Evolutionary conservation across 306 rosid genomes (phyloP), one percentile per base, ranked within the genome.

Genomic region (Elaeagnus macrophylla): DNA sequence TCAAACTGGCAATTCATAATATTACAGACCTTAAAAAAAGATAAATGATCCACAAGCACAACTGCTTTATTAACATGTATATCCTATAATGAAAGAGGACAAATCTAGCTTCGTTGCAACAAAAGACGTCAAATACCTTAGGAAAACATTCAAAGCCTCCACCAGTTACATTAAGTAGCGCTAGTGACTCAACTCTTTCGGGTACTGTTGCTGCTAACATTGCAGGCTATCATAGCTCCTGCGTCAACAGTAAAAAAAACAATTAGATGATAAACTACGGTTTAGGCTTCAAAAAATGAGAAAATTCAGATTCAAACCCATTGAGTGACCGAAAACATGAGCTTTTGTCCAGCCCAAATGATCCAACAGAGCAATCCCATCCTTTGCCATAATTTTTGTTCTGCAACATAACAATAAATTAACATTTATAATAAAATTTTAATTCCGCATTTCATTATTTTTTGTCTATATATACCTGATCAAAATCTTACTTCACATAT

Each of bases 181-280:
- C 95, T 82, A 93, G 70, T 8, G 99, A 93, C 62, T 76, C 73
- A 42, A 84, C 67, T 72, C 94, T 84, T 59, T 75, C 74, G 12
- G 96, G 99, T 49, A 74, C 94, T 79, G 82, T 77, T 42, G 99
- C 95, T 40, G 95, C 99, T 66, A 93, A 58, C 65, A n/a, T 87
- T 93, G 78, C 83, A 76, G 39, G 99, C 87, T 67, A 82, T 73
- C 99, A 91, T 91, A 56, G 94, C 91, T 61, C 99, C 99, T 91
- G 84, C n/a, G n/a, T n/a, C n/a, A n/a, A n/a, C n/a, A n/a, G n/a
- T n/a, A n/a, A n/a, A n/a, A n/a, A n/a, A n/a, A n/a, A n/a, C n/a
- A n/a, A n/a, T n/a, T n/a, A n/a, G n/a, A n/a, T n/a, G n/a, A n/a
- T n/a, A n/a, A n/a, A n/a, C n/a, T n/a, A n/a, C n/a, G n/a, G n/a